A percentile compares a stretch with the other conserved stretches of the same genome.
Evolutionary conservation across 2,329 filamentous ascomycete genomes (phyloP).

Genomic region (Aspergillus sp.): DNA sequence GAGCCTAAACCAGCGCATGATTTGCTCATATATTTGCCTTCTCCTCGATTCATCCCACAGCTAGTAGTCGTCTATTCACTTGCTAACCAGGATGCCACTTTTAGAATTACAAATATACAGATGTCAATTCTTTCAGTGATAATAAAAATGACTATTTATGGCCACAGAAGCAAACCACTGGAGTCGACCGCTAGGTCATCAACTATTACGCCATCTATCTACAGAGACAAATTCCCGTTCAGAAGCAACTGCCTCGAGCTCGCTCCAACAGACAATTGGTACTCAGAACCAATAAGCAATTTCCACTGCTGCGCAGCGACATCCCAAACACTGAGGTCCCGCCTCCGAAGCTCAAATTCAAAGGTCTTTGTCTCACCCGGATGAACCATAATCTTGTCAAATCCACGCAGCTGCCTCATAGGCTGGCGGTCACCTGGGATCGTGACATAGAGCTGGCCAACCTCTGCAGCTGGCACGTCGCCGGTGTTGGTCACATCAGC

Average conservation of each 20-base stretch:
- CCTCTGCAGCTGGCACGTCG: slow-evolving; percentile 35
- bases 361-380: slow-evolving; percentile 60
- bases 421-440: slow-evolving; percentile 55
- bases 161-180: no score
- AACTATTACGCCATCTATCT: not conserved
- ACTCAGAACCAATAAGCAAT: slow-evolving; percentile 34
- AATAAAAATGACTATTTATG: no score
- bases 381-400: slow-evolving; percentile 64
- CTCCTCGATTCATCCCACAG: no score
- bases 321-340: slow-evolving; percentile 80
- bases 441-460: slow-evolving; percentile 55
- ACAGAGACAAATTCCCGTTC: not conserved
- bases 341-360: slow-evolving; percentile 58
- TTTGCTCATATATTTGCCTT: no score
- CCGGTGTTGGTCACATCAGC: slow-evolving; percentile 42
- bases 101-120: no score
- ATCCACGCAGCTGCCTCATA: slow-evolving; percentile 59
- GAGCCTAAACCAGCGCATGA: no score
- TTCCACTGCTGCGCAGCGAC: slow-evolving; percentile 68
- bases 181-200: no score
- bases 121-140: no score
- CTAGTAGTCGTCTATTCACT: no score
- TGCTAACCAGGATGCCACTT: no score
- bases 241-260: not conserved
- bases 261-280: not conserved